These are phyloP conservation scores for Lathyrus aphaca DNA, from an alignment of 306 rosid genomes.

Conservation along the genomic window DNA sequence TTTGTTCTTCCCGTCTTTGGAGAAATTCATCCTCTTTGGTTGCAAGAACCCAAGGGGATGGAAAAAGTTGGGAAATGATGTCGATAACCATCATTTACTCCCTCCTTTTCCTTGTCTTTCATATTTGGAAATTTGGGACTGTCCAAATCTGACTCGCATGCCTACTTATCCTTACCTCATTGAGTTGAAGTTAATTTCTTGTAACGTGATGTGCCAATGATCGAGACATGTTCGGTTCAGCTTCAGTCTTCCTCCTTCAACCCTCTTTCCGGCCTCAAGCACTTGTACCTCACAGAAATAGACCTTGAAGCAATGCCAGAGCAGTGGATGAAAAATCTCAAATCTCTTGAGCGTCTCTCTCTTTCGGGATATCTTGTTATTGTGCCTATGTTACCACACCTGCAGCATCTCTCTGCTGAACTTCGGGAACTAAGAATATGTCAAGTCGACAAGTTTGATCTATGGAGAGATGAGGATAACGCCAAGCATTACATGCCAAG, in stretches of 20 bases:
- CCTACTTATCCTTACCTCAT: constrained; percentile 3
- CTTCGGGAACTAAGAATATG: constrained; percentile 11
- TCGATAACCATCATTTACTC: too few species aligned
- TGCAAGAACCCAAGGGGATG: too few species aligned
- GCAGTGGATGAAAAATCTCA: constrained; percentile 21
- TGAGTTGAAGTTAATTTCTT: constrained; percentile 3
- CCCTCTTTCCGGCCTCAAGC: constrained; percentile 5
- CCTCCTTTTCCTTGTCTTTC: too few species aligned
- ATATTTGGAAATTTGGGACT: constrained; percentile 18
- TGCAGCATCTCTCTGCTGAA: constrained; percentile 11
- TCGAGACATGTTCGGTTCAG: constrained; percentile 4
- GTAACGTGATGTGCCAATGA: constrained; percentile 5
- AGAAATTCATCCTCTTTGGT: too few species aligned
- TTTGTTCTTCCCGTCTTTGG: too few species aligned
- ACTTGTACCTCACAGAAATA: constrained; percentile 19
- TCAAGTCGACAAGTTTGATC: constrained; percentile 17
- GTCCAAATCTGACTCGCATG: constrained; percentile 16
- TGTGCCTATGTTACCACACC: background rate
- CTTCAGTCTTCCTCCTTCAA: constrained; percentile 1
- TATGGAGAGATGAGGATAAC: background rate
- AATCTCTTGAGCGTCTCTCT: constrained; percentile 7
- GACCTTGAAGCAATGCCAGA: constrained; percentile 15
- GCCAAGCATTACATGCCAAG: background rate
- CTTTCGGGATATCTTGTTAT: constrained; percentile 8
- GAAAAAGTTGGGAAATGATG: too few species aligned